Evolutionary conservation across 177 flowering plant species (phyloP).

Genomic region (Vitis hybrid): DNA sequence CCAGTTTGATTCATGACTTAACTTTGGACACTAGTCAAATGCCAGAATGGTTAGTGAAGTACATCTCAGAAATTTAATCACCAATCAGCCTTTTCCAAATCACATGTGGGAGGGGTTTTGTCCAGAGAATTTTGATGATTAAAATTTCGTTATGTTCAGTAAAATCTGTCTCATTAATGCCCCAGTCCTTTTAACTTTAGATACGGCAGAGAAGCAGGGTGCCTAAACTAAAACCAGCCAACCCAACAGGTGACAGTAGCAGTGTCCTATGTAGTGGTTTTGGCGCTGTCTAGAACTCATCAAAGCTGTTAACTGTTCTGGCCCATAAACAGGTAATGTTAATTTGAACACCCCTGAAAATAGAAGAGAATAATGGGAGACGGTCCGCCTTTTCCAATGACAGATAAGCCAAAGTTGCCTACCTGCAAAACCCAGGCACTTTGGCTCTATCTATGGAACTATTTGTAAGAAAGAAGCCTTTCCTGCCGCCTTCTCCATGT

Average conservation of each 20-base stretch:
- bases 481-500: conserved; percentile 17
- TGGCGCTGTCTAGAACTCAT: conserved; percentile 2
- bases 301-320: not conserved
- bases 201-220: no score
- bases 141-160: no score
- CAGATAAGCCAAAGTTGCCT: conserved; percentile 15
- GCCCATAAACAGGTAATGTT: not conserved
- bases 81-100: no score
- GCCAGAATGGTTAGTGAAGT: no score
- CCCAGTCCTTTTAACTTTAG: no score
- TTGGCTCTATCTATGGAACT: conserved; percentile 25
- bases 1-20: no score
- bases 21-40: no score
- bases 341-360: not conserved
- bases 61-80: no score
- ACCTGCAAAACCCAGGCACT: conserved; percentile 30
- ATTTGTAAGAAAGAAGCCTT: conserved; percentile 6
- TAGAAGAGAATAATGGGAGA: not conserved
- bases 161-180: no score
- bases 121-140: no score
- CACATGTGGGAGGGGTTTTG: no score
- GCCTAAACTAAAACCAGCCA: not conserved
- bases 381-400: conserved; percentile 1
- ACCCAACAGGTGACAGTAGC: not conserved
- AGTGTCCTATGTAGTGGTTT: conserved; percentile 9